Conservation (phyloP, 2,329 filamentous ascomycete genomes). For the Cadophora sp. region DNA sequence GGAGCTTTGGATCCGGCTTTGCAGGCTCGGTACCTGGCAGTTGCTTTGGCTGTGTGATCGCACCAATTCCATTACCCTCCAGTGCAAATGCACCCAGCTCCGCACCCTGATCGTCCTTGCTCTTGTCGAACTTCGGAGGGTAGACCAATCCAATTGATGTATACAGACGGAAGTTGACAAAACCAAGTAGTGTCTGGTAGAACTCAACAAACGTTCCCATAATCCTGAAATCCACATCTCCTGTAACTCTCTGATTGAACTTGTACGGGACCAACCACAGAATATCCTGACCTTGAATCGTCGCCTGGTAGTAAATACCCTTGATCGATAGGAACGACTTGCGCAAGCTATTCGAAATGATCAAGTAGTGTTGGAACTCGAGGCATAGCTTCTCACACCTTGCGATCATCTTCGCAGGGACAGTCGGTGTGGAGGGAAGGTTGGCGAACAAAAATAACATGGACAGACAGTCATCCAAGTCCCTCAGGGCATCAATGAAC, state of each 20-base stretch:
- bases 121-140: constrained; percentile 89
- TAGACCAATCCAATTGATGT: constrained; percentile 92
- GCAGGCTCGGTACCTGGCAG: constrained; percentile 56
- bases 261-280: constrained; percentile 97
- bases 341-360: constrained; percentile 85
- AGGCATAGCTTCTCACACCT: constrained; percentile 91
- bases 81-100: constrained; percentile 92
- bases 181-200: constrained; percentile 94
- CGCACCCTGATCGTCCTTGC: constrained; percentile 86
- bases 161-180: constrained; percentile 95
- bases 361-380: constrained; percentile 98
- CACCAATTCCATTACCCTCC: constrained; percentile 72
- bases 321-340: constrained; percentile 99
- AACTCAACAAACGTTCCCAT: constrained; percentile 99
- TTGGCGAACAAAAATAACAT: constrained; percentile 98
- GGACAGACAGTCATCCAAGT: constrained; percentile 94
- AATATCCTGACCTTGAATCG: constrained; percentile 94
- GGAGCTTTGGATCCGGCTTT: constrained; percentile 65
- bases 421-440: constrained; percentile 85
- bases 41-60: constrained; percentile 59
- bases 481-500: constrained; percentile 90
- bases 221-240: constrained; percentile 96
- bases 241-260: constrained; percentile 93
- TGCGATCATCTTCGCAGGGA: constrained; percentile 94
- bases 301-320: constrained; percentile 99